Evolutionary conservation across 768 basidiomycete species (phyloP).

Genomic region (Suillus weaverae): DNA sequence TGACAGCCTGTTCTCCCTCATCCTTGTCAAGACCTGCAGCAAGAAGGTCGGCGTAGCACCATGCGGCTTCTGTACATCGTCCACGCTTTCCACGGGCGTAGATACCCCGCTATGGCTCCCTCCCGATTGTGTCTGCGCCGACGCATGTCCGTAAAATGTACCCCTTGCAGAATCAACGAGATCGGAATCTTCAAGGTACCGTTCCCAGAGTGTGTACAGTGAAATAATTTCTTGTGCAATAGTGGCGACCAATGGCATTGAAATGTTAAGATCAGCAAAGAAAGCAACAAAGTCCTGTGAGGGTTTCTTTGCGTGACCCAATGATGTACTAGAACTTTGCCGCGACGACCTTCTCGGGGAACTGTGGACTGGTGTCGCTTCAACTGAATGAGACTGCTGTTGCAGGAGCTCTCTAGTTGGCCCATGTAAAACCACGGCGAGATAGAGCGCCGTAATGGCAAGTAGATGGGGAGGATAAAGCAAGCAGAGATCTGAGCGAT

Average conservation of each 20-base stretch:
- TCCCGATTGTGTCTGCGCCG: slow-evolving; percentile 14
- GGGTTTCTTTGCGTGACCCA: slow-evolving; percentile 32
- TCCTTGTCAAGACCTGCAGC: slow-evolving; percentile 55
- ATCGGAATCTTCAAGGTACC: slow-evolving; percentile 66
- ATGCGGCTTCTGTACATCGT: slow-evolving; percentile 20
- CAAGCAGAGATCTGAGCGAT: slow-evolving; percentile 91
- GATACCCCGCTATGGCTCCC: slow-evolving; percentile 27
- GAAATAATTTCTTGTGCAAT: slow-evolving; percentile 91
- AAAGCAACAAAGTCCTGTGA: slow-evolving; percentile 75
- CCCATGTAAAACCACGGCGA: slow-evolving; percentile 75
- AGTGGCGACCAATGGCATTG: slow-evolving; percentile 74
- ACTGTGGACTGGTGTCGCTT: slow-evolving; percentile 28
- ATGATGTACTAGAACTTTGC: slow-evolving; percentile 37
- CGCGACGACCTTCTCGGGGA: slow-evolving; percentile 58
- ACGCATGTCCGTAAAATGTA: slow-evolving; percentile 17
- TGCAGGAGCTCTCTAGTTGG: slow-evolving; percentile 50
- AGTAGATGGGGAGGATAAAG: slow-evolving; percentile 94
- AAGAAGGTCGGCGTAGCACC: slow-evolving; percentile 59
- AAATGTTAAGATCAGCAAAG: slow-evolving; percentile 84
- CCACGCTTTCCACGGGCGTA: slow-evolving; percentile 27
- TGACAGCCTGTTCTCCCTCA: slow-evolving; percentile 64
- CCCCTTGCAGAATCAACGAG: slow-evolving; percentile 29
- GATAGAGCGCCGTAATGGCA: slow-evolving; percentile 88
- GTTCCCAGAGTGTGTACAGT: slow-evolving; percentile 86
- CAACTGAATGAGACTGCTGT: slow-evolving; percentile 33